Conservation (phyloP, 352 stramenopile genomes). For the Albugo candida region DNA sequence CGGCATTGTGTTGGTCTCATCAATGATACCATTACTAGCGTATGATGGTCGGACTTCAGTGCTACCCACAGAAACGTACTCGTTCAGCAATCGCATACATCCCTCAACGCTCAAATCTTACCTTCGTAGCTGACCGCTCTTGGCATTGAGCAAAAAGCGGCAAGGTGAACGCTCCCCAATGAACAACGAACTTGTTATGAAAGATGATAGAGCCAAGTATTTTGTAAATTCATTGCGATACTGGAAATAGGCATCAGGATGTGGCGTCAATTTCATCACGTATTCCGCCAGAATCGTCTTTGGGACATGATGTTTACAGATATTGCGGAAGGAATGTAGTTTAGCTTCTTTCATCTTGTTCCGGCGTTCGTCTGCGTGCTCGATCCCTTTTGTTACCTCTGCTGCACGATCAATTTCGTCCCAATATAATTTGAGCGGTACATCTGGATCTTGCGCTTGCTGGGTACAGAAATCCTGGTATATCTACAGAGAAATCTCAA, state of each 20-base stretch:
- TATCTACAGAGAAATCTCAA: constrained; percentile 14
- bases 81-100: neutral
- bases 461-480: constrained; percentile 63
- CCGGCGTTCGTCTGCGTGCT: constrained; percentile 34
- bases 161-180: constrained; percentile 71
- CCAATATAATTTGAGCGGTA: constrained; percentile 62
- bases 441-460: constrained; percentile 47
- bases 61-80: constrained; percentile 11
- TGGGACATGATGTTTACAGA: constrained; percentile 57
- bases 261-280: constrained; percentile 45
- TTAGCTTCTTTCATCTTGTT: constrained; percentile 27
- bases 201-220: constrained; percentile 65
- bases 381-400: constrained; percentile 13
- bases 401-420: constrained; percentile 32
- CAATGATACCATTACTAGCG: constrained; percentile 60
- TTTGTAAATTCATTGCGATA: constrained; percentile 77
- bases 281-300: constrained; percentile 76
- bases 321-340: constrained; percentile 49
- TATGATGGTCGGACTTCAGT: constrained; percentile 73
- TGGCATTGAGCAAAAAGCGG: constrained; percentile 60
- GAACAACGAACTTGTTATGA: constrained; percentile 72
- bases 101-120: neutral
- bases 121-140: constrained; percentile 60
- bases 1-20: constrained; percentile 63
- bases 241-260: constrained; percentile 68